A percentile compares a stretch with the other conserved stretches of the same genome.
Conservation (phyloP, 2,329 filamentous ascomycete genomes). For the Ustilaginoidea virens region DNA sequence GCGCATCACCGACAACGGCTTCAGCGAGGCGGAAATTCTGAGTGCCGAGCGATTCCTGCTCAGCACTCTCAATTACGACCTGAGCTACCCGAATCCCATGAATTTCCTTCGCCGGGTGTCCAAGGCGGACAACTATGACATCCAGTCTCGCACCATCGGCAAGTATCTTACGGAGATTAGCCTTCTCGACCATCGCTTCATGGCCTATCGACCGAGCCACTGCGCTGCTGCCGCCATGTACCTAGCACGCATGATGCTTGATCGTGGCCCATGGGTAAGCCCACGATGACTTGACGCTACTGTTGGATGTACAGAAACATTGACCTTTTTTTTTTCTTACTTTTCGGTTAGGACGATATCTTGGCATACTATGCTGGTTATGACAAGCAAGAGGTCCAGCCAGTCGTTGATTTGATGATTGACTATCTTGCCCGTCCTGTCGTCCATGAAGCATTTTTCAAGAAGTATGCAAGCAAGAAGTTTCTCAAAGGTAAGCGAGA, state of each 20-base stretch:
- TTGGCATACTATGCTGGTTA: conserved; percentile 87
- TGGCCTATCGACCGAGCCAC: conserved; percentile 77
- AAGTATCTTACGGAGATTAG: conserved; percentile 98
- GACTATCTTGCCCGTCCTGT: conserved; percentile 89
- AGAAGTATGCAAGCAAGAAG: conserved; percentile 99
- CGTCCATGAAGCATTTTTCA: conserved; percentile 94
- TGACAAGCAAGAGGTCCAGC: conserved; percentile 80
- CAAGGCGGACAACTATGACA: conserved; percentile 98
- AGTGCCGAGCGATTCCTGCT: conserved; percentile 95
- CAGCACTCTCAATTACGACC: conserved; percentile 80
- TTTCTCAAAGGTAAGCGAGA: conserved; percentile 73
- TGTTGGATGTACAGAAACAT: no score
- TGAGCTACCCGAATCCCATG: conserved; percentile 99
- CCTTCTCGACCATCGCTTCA: conserved; percentile 86
- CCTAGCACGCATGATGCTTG: conserved; percentile 75
- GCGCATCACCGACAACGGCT: conserved; percentile 92
- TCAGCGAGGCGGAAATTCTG: conserved; percentile 86
- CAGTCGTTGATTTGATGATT: conserved; percentile 86
- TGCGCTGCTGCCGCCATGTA: conserved; percentile 92
- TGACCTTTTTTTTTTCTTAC: no score
- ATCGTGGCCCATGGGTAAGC: conserved; percentile 81
- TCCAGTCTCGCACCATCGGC: conserved; percentile 88
- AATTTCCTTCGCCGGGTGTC: conserved; percentile 98
- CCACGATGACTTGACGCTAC: no score
- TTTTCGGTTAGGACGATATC: conserved; percentile 65